Conservation (phyloP, 2,329 filamentous ascomycete species). For the Venturiaceae sp. region DNA sequence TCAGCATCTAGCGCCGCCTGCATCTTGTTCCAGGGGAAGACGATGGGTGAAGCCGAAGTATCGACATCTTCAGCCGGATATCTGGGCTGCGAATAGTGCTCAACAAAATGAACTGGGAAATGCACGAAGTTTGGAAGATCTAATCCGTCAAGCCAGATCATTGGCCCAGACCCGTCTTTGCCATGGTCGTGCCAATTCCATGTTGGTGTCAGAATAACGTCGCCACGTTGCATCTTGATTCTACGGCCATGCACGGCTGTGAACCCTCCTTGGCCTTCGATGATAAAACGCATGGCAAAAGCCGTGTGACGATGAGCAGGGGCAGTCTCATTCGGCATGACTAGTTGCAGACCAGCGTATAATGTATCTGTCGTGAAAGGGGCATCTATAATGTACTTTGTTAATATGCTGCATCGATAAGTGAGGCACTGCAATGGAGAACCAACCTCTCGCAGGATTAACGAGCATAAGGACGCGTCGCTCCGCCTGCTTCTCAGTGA, state of each 20-base stretch:
- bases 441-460: constrained; percentile 27
- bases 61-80: constrained; percentile 41
- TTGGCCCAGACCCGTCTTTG: constrained; percentile 43
- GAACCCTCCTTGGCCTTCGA: constrained; percentile 46
- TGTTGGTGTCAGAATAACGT: constrained; percentile 47
- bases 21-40: constrained; percentile 41
- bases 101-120: constrained; percentile 44
- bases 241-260: constrained; percentile 47
- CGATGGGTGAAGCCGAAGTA: constrained; percentile 29
- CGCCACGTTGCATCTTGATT: constrained; percentile 41
- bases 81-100: constrained; percentile 36
- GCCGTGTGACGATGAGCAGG: constrained; percentile 47
- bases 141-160: constrained; percentile 50
- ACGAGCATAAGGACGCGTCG: constrained; percentile 31
- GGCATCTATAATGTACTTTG: constrained; percentile 31
- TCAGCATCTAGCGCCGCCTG: constrained; percentile 28
- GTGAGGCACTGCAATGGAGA: no score
- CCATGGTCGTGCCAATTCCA: constrained; percentile 55
- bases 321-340: constrained; percentile 46
- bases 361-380: constrained; percentile 50
- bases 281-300: constrained; percentile 48
- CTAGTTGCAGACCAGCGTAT: constrained; percentile 47
- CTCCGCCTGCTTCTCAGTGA: constrained; percentile 28
- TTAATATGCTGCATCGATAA: not conserved
- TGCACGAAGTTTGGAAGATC: constrained; percentile 43